Evolutionary conservation across 1,284 basidiomycete genomes (phyloP).

Genomic region (Heterobasidion occidentale): DNA sequence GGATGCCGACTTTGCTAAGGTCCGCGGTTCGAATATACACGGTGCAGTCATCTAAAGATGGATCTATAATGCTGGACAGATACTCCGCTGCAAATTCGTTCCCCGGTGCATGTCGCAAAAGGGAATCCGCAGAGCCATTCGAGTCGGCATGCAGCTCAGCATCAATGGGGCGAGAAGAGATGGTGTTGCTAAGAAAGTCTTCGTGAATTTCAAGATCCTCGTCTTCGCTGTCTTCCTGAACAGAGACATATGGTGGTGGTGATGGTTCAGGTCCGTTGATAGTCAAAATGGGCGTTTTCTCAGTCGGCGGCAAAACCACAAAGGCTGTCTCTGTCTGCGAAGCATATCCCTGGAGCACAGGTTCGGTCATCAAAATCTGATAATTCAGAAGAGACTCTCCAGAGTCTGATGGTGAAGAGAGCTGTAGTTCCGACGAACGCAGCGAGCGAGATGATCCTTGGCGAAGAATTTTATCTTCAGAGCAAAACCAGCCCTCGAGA

Average conservation of each 20-base stretch:
- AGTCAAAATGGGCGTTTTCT: slow-evolving; percentile 11
- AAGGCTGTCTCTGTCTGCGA: slow-evolving; percentile 46
- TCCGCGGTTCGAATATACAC: slow-evolving; percentile 55
- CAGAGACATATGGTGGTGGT: background rate
- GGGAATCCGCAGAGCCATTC: slow-evolving; percentile 10
- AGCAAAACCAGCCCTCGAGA: slow-evolving; percentile 34
- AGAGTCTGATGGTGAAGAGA: slow-evolving; percentile 13
- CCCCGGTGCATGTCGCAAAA: slow-evolving; percentile 7
- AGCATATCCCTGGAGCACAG: slow-evolving; percentile 66
- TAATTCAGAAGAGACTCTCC: slow-evolving; percentile 17
- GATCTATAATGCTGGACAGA: background rate
- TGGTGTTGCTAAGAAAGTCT: slow-evolving; percentile 54
- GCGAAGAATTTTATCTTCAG: slow-evolving; percentile 36
- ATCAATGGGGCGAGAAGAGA: slow-evolving; percentile 17
- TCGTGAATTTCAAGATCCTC: slow-evolving; percentile 47
- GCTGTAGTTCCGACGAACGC: slow-evolving; percentile 5
- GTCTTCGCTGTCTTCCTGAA: slow-evolving; percentile 9
- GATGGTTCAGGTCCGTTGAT: background rate
- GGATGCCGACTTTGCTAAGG: slow-evolving; percentile 66
- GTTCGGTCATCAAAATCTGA: slow-evolving; percentile 48
- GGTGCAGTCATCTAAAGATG: slow-evolving; percentile 33
- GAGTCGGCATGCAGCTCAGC: background rate
- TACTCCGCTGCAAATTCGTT: slow-evolving; percentile 7
- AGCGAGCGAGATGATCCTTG: slow-evolving; percentile 35
- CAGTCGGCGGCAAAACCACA: slow-evolving; percentile 36